These are phyloP conservation scores for Nepenthes mirabilis DNA, from an alignment of 148 eudicot genomes.

Conservation along the genomic window DNA sequence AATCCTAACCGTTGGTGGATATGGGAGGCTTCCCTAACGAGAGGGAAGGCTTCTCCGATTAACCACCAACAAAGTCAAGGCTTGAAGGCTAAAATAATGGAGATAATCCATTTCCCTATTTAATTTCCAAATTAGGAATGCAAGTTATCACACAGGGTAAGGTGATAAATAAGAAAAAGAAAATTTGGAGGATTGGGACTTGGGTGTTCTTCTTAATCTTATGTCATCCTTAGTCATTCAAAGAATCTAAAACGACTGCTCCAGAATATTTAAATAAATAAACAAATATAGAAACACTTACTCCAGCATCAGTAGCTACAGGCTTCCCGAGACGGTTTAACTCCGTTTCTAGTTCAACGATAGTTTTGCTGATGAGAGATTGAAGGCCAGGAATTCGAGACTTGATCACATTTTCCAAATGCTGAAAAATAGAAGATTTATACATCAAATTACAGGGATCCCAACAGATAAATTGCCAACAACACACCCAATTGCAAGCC, in stretches of 20 bases:
- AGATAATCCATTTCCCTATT: background rate
- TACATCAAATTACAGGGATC: background rate
- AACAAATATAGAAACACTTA: constrained; percentile 25
- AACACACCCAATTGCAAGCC: background rate
- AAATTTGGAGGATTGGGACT: too few relatives aligned
- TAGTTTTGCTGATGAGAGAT: constrained; percentile 85
- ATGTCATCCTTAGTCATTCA: background rate
- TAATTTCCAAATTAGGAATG: too few relatives aligned
- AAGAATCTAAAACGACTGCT: background rate
- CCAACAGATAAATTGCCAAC: background rate
- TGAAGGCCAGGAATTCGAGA: constrained; percentile 97
- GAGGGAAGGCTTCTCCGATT: too few relatives aligned
- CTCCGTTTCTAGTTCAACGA: constrained; percentile 85
- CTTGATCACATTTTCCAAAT: constrained; percentile 91
- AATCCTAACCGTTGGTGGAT: too few relatives aligned
- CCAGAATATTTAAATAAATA: background rate
- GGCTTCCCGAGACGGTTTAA: constrained; percentile 94
- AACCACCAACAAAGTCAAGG: too few relatives aligned
- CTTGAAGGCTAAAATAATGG: background rate
- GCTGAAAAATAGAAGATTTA: constrained; percentile 35
- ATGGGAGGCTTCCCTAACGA: too few relatives aligned
- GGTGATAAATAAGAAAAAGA: too few relatives aligned
- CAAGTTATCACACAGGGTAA: too few relatives aligned
- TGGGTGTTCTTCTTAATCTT: too few relatives aligned
- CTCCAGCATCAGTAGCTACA: constrained; percentile 93